Evolutionary conservation across 2,329 filamentous ascomycete genomes (phyloP).

Genomic region (Penicillium sp.): DNA sequence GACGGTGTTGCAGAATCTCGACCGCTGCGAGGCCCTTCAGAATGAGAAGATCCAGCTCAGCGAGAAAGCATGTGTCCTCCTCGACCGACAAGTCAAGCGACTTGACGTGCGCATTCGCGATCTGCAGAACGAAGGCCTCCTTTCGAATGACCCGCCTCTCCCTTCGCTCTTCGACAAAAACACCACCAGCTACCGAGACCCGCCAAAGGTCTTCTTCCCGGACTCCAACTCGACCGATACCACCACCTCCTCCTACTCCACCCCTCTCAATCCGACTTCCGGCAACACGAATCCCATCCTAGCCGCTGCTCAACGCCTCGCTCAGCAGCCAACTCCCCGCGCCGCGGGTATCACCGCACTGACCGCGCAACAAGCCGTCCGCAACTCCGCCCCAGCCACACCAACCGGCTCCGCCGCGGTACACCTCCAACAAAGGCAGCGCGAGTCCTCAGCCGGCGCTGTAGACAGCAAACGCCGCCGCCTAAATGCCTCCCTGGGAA

Average conservation of each 20-base stretch:
- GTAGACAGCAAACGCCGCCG: constrained; percentile 57
- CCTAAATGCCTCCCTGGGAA: constrained; percentile 50
- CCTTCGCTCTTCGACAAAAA: constrained; percentile 54
- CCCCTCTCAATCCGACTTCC: constrained; percentile 53
- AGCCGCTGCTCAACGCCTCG: constrained; percentile 49
- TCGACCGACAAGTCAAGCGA: constrained; percentile 61
- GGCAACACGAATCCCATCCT: constrained; percentile 52
- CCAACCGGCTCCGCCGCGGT: constrained; percentile 36
- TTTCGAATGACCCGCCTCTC: constrained; percentile 55
- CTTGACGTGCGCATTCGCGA: constrained; percentile 60
- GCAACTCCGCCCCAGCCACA: constrained; percentile 45
- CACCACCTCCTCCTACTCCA: constrained; percentile 35
- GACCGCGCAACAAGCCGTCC: constrained; percentile 35
- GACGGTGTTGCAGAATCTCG: constrained; percentile 54
- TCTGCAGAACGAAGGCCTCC: constrained; percentile 55
- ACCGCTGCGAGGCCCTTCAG: constrained; percentile 55
- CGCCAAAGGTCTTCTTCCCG: constrained; percentile 49
- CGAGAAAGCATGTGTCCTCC: constrained; percentile 56
- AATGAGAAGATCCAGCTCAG: constrained; percentile 59
- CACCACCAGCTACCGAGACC: constrained; percentile 41
- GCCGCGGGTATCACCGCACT: constrained; percentile 36
- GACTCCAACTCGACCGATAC: constrained; percentile 44
- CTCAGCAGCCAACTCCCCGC: constrained; percentile 34
- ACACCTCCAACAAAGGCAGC: constrained; percentile 47
- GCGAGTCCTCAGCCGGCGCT: constrained; percentile 53